These are phyloP conservation scores for Whalleya microplaca DNA, from an alignment of 2,329 filamentous ascomycete genomes.

Conservation along the genomic window DNA sequence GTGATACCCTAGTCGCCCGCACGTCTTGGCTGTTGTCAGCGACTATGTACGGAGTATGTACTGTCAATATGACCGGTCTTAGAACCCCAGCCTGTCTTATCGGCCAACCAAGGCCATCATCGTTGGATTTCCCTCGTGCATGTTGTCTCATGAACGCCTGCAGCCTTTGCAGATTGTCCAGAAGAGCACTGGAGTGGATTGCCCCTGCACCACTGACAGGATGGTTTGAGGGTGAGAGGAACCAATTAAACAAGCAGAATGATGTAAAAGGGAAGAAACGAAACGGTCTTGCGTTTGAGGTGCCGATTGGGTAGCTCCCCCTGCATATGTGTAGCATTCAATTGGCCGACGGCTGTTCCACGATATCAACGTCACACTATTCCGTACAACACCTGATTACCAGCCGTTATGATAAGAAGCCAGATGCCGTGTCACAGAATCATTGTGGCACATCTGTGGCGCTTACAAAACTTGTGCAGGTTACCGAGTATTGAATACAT, in stretches of 20 bases:
- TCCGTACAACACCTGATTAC: slow-evolving; percentile 1
- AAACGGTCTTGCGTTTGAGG: slow-evolving; percentile 36
- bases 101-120: neutral
- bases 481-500: too few species aligned
- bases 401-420: neutral
- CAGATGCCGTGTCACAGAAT: neutral
- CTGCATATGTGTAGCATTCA: slow-evolving; percentile 4
- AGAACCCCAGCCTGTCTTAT: neutral
- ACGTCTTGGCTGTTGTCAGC: slow-evolving; percentile 1
- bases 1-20: neutral
- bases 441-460: too few species aligned
- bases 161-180: neutral
- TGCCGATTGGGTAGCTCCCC: slow-evolving; percentile 21
- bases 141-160: neutral
- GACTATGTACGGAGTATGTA: neutral
- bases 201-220: slow-evolving; percentile 4
- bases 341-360: slow-evolving; percentile 20
- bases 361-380: slow-evolving; percentile 3
- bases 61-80: too few species aligned
- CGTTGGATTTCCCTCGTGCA: neutral
- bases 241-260: slow-evolving; percentile 16
- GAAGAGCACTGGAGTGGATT: neutral
- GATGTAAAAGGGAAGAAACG: slow-evolving; percentile 31
- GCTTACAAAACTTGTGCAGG: too few species aligned
- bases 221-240: slow-evolving; percentile 3